Evolutionary conservation across 2,329 filamentous ascomycete genomes (phyloP).

Genomic region (Cytospora schulzeri): DNA sequence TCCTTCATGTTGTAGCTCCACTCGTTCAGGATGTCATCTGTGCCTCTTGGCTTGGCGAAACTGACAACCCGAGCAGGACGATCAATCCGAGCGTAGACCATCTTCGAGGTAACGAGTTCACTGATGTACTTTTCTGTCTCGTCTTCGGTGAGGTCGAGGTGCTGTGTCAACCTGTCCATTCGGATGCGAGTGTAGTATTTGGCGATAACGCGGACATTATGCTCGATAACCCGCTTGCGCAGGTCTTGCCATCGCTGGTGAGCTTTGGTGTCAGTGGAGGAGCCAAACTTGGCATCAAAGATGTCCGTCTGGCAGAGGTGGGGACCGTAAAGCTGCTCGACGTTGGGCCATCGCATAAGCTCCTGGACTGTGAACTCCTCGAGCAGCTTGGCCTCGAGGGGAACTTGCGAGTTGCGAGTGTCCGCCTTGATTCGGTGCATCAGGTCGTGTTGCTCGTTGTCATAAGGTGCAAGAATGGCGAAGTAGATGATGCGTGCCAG

Average conservation of each 20-base stretch:
- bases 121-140: slow-evolving; percentile 99
- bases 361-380: slow-evolving; percentile 95
- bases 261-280: slow-evolving; percentile 76
- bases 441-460: slow-evolving; percentile 98
- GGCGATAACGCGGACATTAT: slow-evolving; percentile 95
- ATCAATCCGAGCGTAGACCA: slow-evolving; percentile 96
- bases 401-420: slow-evolving; percentile 74
- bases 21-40: slow-evolving; percentile 95
- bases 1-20: slow-evolving; percentile 90
- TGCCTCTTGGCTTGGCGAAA: slow-evolving; percentile 92
- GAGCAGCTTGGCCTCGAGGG: slow-evolving; percentile 80
- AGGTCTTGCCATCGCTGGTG: slow-evolving; percentile 89
- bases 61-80: slow-evolving; percentile 87
- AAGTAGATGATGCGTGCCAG: slow-evolving; percentile 97
- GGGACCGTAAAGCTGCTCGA: slow-evolving; percentile 83
- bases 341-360: slow-evolving; percentile 97
- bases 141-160: slow-evolving; percentile 89
- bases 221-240: slow-evolving; percentile 97
- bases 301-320: slow-evolving; percentile 89
- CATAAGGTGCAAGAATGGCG: slow-evolving; percentile 91
- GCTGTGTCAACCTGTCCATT: slow-evolving; percentile 84
- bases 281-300: slow-evolving; percentile 69
- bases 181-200: slow-evolving; percentile 99
- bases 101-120: slow-evolving; percentile 95
- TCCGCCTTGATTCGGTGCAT: slow-evolving; percentile 91